Evolutionary conservation across 495 filamentous ascomycete genomes (phyloP), one percentile per base, ranked within the genome.

Genomic region (Poronia punctata): DNA sequence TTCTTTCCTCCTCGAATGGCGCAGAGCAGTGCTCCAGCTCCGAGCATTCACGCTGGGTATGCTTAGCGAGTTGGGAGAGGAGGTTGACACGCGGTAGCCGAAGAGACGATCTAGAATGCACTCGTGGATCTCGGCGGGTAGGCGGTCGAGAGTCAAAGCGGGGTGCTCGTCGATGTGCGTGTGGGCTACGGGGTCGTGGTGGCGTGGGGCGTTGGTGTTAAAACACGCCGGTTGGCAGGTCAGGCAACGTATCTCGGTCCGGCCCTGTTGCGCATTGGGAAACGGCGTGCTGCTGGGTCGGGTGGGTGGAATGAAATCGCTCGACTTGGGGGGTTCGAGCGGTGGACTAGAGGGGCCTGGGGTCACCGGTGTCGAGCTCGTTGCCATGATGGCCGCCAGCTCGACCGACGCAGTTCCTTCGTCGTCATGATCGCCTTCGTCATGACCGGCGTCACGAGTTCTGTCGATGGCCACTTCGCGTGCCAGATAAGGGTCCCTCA

Each of bases 81-180:
- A 65, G 1, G 78, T 65, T 3, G 78, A 75, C 11, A 74, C 70
- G 4, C 80, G 70, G 31, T 79, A 76, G 7, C 82, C 82, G 34
- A 81, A 82, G 10, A 86, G 56, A 50, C 82, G 71, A 49, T 84
- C 80, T 6, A 84, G 63, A 31, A 86, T 80, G 27, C 68, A 72
- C 46, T 85, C 81, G 53, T 84, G 78, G 34, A 86, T 83, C 56
- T 86, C 82, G 36, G 72, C 66, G 12, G 82, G 82, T 7, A 86
- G 65, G 40, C 76, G 61, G 37, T 67, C 64, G 37, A 84, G 64
- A 43, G 63, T 60, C 21, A 64, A 45, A 19, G 52, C 56, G 1
- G 65, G 48, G 11, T 46, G 55, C 8, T 60, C 50, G 4, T 56
- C 48, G 22, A 51, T 24, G 7, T 26, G 14, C 4, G 50, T 19